Evolutionary conservation across 1,284 basidiomycete species (phyloP).

Genomic region (Sporisorium reilianum): DNA sequence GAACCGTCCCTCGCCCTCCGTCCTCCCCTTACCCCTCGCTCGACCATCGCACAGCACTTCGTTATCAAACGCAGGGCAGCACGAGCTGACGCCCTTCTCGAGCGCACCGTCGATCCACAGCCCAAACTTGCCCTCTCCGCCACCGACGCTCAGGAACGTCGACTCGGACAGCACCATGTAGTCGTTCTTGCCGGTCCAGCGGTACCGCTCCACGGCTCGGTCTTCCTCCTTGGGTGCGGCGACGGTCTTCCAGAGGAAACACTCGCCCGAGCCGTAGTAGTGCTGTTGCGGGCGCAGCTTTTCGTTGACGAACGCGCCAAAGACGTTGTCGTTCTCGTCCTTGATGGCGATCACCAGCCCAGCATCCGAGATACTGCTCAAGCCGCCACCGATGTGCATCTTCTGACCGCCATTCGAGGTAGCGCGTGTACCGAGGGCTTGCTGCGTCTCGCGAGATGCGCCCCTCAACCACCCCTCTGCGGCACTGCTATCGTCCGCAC

Average conservation of each 20-base stretch:
- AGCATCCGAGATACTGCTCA: constrained; percentile 52
- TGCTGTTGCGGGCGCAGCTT: constrained; percentile 55
- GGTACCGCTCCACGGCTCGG: constrained; percentile 75
- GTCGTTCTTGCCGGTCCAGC: constrained; percentile 89
- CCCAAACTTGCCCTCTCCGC: constrained; percentile 72
- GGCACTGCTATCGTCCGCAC: background rate
- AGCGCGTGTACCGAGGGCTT: constrained; percentile 40
- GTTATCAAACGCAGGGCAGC: constrained; percentile 89
- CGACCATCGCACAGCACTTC: constrained; percentile 77
- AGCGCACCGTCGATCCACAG: constrained; percentile 88
- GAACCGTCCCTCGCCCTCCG: constrained; percentile 75
- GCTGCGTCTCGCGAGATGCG: constrained; percentile 44
- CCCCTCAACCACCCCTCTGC: constrained; percentile 63
- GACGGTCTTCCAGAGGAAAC: constrained; percentile 70
- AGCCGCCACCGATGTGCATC: constrained; percentile 48
- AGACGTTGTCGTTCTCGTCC: constrained; percentile 62
- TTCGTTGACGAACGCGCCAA: constrained; percentile 68
- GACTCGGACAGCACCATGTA: constrained; percentile 87
- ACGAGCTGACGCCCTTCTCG: constrained; percentile 83
- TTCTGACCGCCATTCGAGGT: background rate
- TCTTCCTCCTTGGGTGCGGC: constrained; percentile 14
- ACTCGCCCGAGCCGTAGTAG: constrained; percentile 67
- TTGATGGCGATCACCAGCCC: constrained; percentile 62
- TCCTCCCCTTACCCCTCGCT: constrained; percentile 65
- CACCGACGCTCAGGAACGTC: constrained; percentile 62